Base-by-base conservation (phyloP, 2,329 filamentous ascomycete species). In the Myriangium duriaei region DNA sequence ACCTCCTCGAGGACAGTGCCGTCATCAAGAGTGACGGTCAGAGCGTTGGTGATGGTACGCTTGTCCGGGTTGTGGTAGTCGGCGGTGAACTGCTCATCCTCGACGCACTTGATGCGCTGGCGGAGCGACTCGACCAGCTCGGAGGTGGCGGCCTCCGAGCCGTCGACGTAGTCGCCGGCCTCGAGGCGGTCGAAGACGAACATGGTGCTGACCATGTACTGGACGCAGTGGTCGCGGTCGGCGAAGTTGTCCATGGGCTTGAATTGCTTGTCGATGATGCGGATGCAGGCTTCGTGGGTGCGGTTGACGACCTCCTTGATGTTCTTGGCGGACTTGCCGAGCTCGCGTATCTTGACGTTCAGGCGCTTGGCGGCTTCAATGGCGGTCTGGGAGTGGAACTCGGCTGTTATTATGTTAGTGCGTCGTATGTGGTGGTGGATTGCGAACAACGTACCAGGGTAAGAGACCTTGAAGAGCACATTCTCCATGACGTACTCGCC, bases 401-500 rank as follows among this genome's bases (percentile, higher is more conserved):
- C 88, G 55, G 87, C 86, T 39, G 17, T 16, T 19, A 21, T 16
- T 28, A 33, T 72, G 41, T 7, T 40, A 26, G 14, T 35, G 1
- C 39, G 41, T 45, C 16, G 41, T 55, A 56, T 13, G 5, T 21
- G 9, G 10, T 10, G 14, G 16, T 21, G 9, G 30, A 34, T 19
- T 4, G 39, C 19, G 9, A 5, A 41, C 35, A 26, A 56, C 72
- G 59, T 69, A 85, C 82, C 82, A 56, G 88, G 88, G 62, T 95
- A 96, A 32, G 91, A 98, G 44, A 98, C 91, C 76, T 98, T 98
- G 80, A 98, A 98, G 47, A 98, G 78, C 44, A 98, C 86, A 57
- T 96, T 98, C 76, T 98, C 91, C 91, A 98, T 98, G 49, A 98
- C 91, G 63, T 98, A 98, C 71, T 82, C 93, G 58, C 87, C 88